Conservation (phyloP, 805 yeast species). For the Lachancea meyersii region DNA sequence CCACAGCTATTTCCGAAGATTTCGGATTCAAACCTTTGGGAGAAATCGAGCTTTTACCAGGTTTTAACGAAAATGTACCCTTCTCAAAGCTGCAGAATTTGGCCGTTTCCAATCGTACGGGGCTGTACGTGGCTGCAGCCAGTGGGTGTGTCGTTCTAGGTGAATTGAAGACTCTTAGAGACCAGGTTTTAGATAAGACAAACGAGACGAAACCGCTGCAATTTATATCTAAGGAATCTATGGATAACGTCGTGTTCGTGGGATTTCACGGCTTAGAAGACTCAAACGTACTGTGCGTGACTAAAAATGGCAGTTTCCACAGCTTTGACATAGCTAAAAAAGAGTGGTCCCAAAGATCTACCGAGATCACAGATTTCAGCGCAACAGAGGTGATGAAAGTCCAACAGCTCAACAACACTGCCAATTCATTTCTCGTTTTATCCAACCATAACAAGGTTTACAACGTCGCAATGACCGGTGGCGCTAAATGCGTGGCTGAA, state of each 20-base stretch:
- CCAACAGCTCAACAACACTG: neutral
- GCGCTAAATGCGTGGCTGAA: neutral
- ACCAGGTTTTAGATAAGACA: neutral
- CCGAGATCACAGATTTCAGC: neutral
- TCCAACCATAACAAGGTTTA: neutral
- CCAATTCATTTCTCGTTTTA: constrained; percentile 1
- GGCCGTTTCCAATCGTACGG: constrained; percentile 31
- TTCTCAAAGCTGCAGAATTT: constrained; percentile 35
- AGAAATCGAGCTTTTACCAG: constrained; percentile 30
- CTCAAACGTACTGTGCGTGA: neutral
- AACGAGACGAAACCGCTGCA: neutral
- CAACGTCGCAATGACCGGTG: neutral
- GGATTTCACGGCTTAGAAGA: neutral
- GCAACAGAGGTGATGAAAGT: neutral
- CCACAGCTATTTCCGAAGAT: constrained; percentile 34
- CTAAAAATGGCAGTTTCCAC: neutral
- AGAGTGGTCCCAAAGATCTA: neutral
- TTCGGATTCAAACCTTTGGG: constrained; percentile 41
- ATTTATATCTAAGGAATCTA: neutral
- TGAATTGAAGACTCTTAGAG: constrained; percentile 29
- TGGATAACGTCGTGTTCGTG: constrained; percentile 5
- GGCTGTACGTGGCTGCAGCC: constrained; percentile 38
- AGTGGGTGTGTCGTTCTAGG: constrained; percentile 34
- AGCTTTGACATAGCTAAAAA: neutral
- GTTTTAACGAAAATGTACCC: constrained; percentile 34